Percentiles rank a stretch among this genome's conserved stretches.
Evolutionary conservation across 768 basidiomycete species (phyloP).

Genomic region (Lactifluus rugatus): DNA sequence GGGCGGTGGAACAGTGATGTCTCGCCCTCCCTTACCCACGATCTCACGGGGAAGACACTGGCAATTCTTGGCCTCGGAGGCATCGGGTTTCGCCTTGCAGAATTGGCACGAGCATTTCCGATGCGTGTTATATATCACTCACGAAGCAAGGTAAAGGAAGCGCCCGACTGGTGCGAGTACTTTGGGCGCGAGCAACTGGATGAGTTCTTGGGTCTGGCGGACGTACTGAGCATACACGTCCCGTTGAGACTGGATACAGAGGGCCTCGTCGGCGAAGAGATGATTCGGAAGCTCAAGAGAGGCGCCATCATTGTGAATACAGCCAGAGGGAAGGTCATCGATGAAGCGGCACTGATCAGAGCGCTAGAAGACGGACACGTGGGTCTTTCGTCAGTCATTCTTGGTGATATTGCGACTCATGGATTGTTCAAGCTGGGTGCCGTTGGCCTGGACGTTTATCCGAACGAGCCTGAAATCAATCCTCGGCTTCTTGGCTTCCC

Average conservation of each 20-base stretch:
- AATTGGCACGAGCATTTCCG: slow-evolving; percentile 69
- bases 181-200: slow-evolving; percentile 47
- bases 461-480: slow-evolving; percentile 74
- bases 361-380: slow-evolving; percentile 86
- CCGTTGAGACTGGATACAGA: slow-evolving; percentile 70
- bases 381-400: slow-evolving; percentile 25
- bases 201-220: slow-evolving; percentile 57
- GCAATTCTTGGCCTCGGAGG: slow-evolving; percentile 72
- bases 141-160: slow-evolving; percentile 44
- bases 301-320: slow-evolving; percentile 79
- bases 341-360: slow-evolving; percentile 77
- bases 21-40: slow-evolving; percentile 41
- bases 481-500: slow-evolving; percentile 72
- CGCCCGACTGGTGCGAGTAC: slow-evolving; percentile 72
- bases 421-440: slow-evolving; percentile 47
- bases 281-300: slow-evolving; percentile 68
- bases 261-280: slow-evolving; percentile 61
- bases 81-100: slow-evolving; percentile 60
- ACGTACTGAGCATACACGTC: slow-evolving; percentile 81
- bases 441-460: slow-evolving; percentile 80
- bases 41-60: slow-evolving; percentile 58
- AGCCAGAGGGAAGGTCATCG: slow-evolving; percentile 83
- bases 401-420: not conserved
- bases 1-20: slow-evolving; percentile 53
- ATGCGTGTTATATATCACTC: slow-evolving; percentile 86